phyloP scores from a whole-genome alignment of 2,329 filamentous ascomycete genomes.

The Colletotrichum eleusines region DNA sequence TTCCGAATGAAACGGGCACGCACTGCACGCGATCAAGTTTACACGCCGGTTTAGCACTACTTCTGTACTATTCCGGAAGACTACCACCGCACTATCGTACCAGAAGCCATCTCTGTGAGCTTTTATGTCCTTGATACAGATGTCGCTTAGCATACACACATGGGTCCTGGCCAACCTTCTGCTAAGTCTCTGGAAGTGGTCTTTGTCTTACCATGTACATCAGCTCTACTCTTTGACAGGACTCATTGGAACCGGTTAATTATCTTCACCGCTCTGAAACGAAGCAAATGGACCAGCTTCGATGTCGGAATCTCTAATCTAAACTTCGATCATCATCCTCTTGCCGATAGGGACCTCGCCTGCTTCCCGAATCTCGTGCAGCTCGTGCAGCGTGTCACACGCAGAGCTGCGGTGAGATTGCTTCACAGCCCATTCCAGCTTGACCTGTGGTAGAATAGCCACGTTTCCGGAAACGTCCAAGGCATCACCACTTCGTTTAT shows the following conservation, averaged over 20 bases:
- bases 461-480: conserved; percentile 31
- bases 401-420: conserved; percentile 27
- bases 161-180: conserved; percentile 66
- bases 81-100: conserved; percentile 53
- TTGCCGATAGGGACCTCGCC: conserved; percentile 65
- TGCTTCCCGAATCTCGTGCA: conserved; percentile 59
- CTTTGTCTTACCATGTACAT: conserved; percentile 43
- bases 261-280: conserved; percentile 64
- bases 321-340: conserved; percentile 63
- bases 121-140: conserved; percentile 60
- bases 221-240: not conserved
- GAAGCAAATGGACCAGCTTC: conserved; percentile 56
- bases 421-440: conserved; percentile 40
- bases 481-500: conserved; percentile 46
- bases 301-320: conserved; percentile 63
- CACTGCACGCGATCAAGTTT: not conserved
- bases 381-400: conserved; percentile 45
- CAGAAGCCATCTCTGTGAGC: conserved; percentile 57
- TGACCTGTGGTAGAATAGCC: conserved; percentile 29
- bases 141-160: conserved; percentile 64
- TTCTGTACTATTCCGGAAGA: conserved; percentile 57
- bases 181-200: conserved; percentile 52
- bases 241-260: conserved; percentile 51
- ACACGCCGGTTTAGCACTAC: conserved; percentile 46
- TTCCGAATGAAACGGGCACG: not conserved